Evolutionary conservation across 371 early-diverging fungal species (phyloP), one percentile per base, ranked within the genome.

Genomic region (Apophysomyces ossiformis): DNA sequence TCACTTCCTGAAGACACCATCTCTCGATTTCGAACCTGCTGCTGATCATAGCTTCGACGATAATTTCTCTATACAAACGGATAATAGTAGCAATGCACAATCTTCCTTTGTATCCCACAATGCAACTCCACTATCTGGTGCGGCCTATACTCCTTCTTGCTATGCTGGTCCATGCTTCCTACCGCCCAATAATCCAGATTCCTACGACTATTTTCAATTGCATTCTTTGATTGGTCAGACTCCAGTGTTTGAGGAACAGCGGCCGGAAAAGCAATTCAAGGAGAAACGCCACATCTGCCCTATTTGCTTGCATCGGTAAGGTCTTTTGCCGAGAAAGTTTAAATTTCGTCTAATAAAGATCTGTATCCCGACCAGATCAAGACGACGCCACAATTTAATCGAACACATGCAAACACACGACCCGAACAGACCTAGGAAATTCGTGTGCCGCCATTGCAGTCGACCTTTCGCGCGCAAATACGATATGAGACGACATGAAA

Each of bases 401-500:
- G 75, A 75, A 45, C 75, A 75, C 54, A 75, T 75, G 69, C 64
- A 66, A 11, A 75, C 75, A 41, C 75, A 75, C 37, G 63, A 75
- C 21, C 72, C 75, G 35, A 65, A 71, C 36, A 54, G 75, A 57
- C 75, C 75, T 9, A 71, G 71, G 12, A 41, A 45, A 37, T 75
- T 75, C 41, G 36, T 56, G 18, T 75, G 75, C 38, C 32, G 62
- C 37, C 54, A 66, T 26, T 75, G 75, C 57, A 57, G 44, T 35
- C 65, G 75, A 18, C 64, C 71, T 47, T 75, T 75, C 57, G 75
- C 75, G 26, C 58, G 75, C 47, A 75, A 75, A 64, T 75, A 75
- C 43, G 75, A 75, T 41, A 71, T 71, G 72, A 75, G 71, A 46
- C 69, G 75, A 4, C 75, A 75, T 66, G 75, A 75, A 71, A 75